Percentiles rank a stretch among this genome's conserved stretches.
Evolutionary conservation across 148 eudicot species (phyloP).

Genomic region (Hydrangea macrophylla): DNA sequence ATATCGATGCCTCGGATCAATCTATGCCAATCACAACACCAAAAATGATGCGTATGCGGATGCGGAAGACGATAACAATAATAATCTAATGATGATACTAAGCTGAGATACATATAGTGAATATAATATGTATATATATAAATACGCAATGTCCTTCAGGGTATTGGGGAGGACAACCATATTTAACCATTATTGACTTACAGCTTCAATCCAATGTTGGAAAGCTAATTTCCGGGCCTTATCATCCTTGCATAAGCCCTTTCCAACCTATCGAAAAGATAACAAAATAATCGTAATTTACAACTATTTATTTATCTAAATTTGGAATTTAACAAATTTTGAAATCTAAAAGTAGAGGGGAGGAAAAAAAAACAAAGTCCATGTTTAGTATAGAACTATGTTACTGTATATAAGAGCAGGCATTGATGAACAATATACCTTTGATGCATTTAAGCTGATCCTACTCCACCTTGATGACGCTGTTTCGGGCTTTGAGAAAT

Average conservation of each 20-base stretch:
- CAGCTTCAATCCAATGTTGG: slow-evolving; percentile 12
- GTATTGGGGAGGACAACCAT: neutral
- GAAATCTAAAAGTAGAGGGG: neutral
- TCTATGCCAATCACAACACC: slow-evolving; percentile 7
- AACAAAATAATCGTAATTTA: neutral
- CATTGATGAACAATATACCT: neutral
- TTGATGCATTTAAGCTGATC: slow-evolving; percentile 2
- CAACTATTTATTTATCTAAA: neutral
- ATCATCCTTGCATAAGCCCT: neutral
- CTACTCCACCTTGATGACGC: neutral
- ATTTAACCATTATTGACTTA: neutral
- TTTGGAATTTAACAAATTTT: neutral
- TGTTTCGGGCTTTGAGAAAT: neutral
- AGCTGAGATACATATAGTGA: no score
- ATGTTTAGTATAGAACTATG: no score
- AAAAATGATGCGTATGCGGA: neutral
- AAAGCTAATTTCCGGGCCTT: slow-evolving; percentile 2
- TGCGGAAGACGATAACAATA: neutral
- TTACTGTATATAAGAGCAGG: neutral
- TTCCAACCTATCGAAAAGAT: neutral
- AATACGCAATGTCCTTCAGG: neutral
- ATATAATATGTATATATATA: no score
- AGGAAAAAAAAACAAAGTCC: neutral
- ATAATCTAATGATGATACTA: no score
- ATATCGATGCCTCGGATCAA: slow-evolving; percentile 39